Evolutionary conservation across 805 yeast genomes (phyloP), one percentile per base, ranked within the genome.

Genomic region (Monosporozyma servazzii): DNA sequence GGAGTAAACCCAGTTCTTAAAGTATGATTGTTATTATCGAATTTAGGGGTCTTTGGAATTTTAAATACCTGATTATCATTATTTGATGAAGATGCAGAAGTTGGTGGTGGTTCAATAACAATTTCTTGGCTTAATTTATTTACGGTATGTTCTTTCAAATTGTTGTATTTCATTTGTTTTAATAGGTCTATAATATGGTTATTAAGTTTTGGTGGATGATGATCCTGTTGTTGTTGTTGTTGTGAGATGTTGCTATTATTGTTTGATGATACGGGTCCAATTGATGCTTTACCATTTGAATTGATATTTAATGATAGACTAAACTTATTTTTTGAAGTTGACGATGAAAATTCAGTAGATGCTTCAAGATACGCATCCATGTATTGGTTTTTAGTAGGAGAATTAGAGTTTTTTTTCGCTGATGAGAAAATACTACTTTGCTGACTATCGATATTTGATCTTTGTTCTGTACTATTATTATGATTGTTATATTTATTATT

Each of bases 221-320:
- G 40, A 7, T 13, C 23, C 29, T 18, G 18, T 5, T 7, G 10
- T 37, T 37, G n/a, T n/a, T n/a, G n/a, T n/a, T 33, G 37, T 37
- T n/a, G n/a, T 5, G 20, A 8, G 8, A 8, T 23, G 46, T 39
- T 45, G 29, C 30, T 20, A 42, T 20, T 11, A 29, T 27, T 18
- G 20, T 45, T 30, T 13, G 18, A 23, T 29, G 11, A 10, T 23
- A 8, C 33, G 18, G 36, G 23, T 9, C 59, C 61, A 42, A 67
- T 67, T 5, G 62, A 55, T 7, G 71, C 71, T 47, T 62, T 65
- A 5, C 71, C 71, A 43, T 61, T 58, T 20, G 57, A 53, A 36
- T 64, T 65, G 18, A 67, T 55, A 41, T 62, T 62, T 43, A 67
- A 53, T 2, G 65, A 61, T 29, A 66, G 55, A 25, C 59, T 62